Conservation (phyloP, 306 rosid species). For the Acacia acuminata region DNA sequence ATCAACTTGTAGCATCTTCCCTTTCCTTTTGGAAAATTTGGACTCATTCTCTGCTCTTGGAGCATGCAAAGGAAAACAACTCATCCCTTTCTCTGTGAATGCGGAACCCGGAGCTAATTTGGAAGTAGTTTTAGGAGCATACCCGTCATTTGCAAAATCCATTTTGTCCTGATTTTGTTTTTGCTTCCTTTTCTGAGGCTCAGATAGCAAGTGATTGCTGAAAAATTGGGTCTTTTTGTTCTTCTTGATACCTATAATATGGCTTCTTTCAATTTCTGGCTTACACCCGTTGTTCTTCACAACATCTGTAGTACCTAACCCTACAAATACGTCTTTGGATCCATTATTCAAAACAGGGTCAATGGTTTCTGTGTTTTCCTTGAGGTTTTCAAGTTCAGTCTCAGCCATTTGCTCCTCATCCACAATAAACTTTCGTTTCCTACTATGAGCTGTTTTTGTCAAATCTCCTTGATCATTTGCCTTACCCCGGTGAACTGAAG, state of each 20-base stretch:
- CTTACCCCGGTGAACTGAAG: conserved; percentile 49
- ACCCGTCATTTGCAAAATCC: conserved; percentile 38
- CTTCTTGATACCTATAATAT: conserved; percentile 57
- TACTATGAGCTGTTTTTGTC: conserved; percentile 44
- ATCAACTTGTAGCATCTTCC: conserved; percentile 53
- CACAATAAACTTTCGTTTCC: conserved; percentile 63
- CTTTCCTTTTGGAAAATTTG: conserved; percentile 56
- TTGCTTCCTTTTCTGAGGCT: conserved; percentile 41
- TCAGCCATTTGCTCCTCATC: conserved; percentile 50
- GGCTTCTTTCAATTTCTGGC: conserved; percentile 48
- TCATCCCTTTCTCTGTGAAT: conserved; percentile 42
- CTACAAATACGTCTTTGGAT: conserved; percentile 42
- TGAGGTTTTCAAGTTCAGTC: conserved; percentile 39
- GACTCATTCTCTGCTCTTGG: conserved; percentile 51
- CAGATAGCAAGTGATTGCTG: conserved; percentile 44
- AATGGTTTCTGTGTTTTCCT: conserved; percentile 44
- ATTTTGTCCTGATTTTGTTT: conserved; percentile 40
- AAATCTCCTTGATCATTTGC: conserved; percentile 51
- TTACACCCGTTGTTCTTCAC: conserved; percentile 45
- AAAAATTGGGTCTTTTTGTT: conserved; percentile 48
- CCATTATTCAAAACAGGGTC: conserved; percentile 32
- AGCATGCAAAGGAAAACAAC: conserved; percentile 43
- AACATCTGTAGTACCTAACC: conserved; percentile 41
- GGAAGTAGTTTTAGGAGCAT: conserved; percentile 37
- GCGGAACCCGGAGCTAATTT: conserved; percentile 39